Percentiles rank a stretch among this genome's conserved stretches.
Evolutionary conservation across 2,329 filamentous ascomycete species (phyloP).

Genomic region (Penicillium griseofulvum): DNA sequence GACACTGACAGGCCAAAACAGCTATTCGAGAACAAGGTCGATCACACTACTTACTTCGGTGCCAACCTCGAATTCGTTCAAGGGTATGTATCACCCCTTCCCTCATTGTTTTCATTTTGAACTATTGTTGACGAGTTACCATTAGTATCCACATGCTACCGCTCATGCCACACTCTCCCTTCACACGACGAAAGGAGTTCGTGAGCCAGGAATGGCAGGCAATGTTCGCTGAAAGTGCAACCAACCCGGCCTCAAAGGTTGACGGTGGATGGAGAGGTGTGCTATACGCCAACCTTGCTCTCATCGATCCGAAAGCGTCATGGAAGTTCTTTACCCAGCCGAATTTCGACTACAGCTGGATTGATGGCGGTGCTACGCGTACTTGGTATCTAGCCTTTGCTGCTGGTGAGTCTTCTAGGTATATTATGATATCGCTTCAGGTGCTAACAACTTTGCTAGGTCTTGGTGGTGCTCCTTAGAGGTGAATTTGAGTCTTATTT

Average conservation of each 20-base stretch:
- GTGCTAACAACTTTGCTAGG: neutral
- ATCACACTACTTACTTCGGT: constrained; percentile 90
- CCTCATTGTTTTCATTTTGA: neutral
- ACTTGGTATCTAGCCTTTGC: constrained; percentile 83
- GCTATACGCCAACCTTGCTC: constrained; percentile 76
- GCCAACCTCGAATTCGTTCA: constrained; percentile 67
- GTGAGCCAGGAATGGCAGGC: constrained; percentile 79
- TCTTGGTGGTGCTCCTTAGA: constrained; percentile 11
- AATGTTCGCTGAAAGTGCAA: constrained; percentile 69
- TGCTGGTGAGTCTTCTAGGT: constrained; percentile 55
- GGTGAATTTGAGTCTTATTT: neutral
- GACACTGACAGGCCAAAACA: constrained; percentile 16
- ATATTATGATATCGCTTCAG: neutral
- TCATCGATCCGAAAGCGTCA: constrained; percentile 66
- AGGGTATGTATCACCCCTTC: constrained; percentile 39
- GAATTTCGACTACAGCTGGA: constrained; percentile 64
- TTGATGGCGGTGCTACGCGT: constrained; percentile 73
- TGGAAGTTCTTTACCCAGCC: constrained; percentile 71
- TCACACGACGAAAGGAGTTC: constrained; percentile 66
- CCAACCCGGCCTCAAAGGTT: constrained; percentile 55
- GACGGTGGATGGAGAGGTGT: constrained; percentile 82
- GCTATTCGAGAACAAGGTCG: constrained; percentile 92
- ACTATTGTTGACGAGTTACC: constrained; percentile 27
- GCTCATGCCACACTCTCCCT: constrained; percentile 64
- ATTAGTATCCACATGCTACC: constrained; percentile 82